Evolutionary conservation across 148 eudicot species (phyloP), one percentile per base, ranked within the genome.

Genomic region (Chenopodium quinoa): DNA sequence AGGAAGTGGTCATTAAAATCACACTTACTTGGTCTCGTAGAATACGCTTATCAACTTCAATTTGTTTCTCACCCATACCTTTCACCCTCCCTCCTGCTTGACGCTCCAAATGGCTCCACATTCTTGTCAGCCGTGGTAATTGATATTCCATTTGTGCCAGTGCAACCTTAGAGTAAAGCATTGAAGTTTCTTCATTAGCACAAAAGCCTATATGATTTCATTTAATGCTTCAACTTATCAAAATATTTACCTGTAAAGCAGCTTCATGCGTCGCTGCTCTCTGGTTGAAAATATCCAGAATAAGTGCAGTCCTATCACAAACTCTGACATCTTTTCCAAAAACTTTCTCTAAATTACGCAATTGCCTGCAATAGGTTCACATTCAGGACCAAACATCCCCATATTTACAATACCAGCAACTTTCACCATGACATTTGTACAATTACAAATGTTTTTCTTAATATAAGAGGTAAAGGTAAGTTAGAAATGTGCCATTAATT

Each of bases 1-100:
- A 27, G 6, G 32, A 27, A 32, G n/a, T 32, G 62, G n/a, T 34
- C 7, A 10, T 76, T 74, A 40, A 23, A 84, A 82, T 81, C 77
- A 68, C 68, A 85, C 94, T 91, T 85, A 96, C 99, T 87, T 91
- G 94, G 73, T 91, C 91, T 29, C 98, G 94, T 67, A 96, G 88
- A 77, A 96, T 96, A 90, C 99, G 97, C 87, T 96, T 96, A 88
- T 96, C 99, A 75, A 96, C 99, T 86, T 96, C 99, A 88, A 96
- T 96, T 85, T 96, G 99, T 81, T 96, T 96, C 93, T 96, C 99
- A 83, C 99, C 99, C 99, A 96, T 96, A 85, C 99, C 99, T 85
- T 96, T 96, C 88, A 96, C 99, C 83, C 84, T 84, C 52, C 99
- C 99, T 87, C 99, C 99, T 62, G 97, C 85, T 90, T 96, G 99